Percentiles rank a stretch among this genome's conserved stretches.
These are phyloP conservation scores for Venturia asperata DNA, from an alignment of 2,329 filamentous ascomycete genomes.

Conservation along the genomic window DNA sequence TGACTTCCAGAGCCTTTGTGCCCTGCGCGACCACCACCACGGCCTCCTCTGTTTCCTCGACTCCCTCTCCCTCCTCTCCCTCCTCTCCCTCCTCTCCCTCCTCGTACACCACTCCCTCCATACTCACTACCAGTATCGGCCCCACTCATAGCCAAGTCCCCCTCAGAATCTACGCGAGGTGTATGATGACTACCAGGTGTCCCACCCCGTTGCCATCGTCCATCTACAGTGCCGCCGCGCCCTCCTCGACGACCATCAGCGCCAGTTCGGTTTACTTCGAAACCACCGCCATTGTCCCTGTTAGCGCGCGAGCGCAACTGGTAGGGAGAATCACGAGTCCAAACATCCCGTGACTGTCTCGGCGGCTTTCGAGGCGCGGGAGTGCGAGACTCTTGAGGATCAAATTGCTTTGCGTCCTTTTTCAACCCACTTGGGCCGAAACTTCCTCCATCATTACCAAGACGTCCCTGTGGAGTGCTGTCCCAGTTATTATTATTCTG, in stretches of 20 bases:
- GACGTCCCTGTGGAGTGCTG: not conserved
- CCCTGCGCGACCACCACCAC: not conserved
- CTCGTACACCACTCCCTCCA: not conserved
- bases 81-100: not conserved
- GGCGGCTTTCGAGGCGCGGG: not conserved
- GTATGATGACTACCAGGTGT: not conserved
- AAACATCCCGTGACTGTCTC: not conserved
- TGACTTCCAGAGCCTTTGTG: not conserved
- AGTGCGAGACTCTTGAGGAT: not conserved
- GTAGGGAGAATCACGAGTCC: not conserved
- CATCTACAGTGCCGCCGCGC: not conserved
- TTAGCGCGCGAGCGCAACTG: not conserved
- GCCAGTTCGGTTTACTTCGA: not conserved
- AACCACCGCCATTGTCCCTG: not conserved
- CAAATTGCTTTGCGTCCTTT: not conserved
- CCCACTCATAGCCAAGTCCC: not conserved
- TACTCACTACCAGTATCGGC: not conserved
- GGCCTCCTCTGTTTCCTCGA: not conserved
- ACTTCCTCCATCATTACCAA: not conserved
- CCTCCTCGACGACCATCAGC: not conserved
- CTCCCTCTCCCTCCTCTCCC: not conserved
- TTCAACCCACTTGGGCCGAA: not conserved
- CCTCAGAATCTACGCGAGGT: not conserved
- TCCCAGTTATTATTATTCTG: not conserved
- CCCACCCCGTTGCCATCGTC: not conserved